Conservation (phyloP, 805 yeast genomes). For the Jamesozyma hellenica region DNA sequence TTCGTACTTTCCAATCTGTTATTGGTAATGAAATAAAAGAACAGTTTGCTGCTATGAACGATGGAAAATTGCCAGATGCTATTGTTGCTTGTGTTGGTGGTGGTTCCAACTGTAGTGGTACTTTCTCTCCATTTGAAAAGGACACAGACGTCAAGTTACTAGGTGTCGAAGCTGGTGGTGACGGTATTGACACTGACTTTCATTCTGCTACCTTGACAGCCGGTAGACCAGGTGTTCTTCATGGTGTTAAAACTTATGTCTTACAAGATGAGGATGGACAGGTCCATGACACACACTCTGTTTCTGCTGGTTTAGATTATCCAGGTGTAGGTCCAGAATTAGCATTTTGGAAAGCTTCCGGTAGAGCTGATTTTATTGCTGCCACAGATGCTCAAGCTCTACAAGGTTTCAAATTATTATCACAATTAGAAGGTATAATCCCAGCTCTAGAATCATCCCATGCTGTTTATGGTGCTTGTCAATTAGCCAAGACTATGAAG, state of each 20-base stretch:
- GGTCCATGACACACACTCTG: conserved; percentile 94
- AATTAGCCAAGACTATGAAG: conserved; percentile 74
- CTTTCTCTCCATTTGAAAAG: conserved; percentile 87
- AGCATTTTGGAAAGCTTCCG: conserved; percentile 88
- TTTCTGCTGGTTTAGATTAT: conserved; percentile 95
- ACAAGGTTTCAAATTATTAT: conserved; percentile 75
- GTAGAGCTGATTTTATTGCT: conserved; percentile 83
- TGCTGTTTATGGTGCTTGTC: conserved; percentile 85
- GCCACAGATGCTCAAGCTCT: conserved; percentile 95
- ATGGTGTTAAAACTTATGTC: conserved; percentile 91
- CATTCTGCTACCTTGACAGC: conserved; percentile 95
- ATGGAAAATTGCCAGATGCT: conserved; percentile 82
- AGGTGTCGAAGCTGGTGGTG: conserved; percentile 99
- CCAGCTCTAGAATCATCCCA: conserved; percentile 98
- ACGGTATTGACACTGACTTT: conserved; percentile 76
- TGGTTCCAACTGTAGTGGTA: conserved; percentile 93
- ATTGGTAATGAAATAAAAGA: conserved; percentile 92
- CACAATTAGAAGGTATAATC: conserved; percentile 94
- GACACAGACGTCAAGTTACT: conserved; percentile 67
- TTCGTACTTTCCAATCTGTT: conserved; percentile 94
- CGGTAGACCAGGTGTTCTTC: conserved; percentile 95
- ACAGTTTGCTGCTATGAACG: conserved; percentile 70
- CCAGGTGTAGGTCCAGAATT: conserved; percentile 99
- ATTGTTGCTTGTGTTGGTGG: conserved; percentile 99
- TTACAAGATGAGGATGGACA: conserved; percentile 91